Conservation (phyloP, 495 filamentous ascomycete species). For the Aspergillus egyptiacus region DNA sequence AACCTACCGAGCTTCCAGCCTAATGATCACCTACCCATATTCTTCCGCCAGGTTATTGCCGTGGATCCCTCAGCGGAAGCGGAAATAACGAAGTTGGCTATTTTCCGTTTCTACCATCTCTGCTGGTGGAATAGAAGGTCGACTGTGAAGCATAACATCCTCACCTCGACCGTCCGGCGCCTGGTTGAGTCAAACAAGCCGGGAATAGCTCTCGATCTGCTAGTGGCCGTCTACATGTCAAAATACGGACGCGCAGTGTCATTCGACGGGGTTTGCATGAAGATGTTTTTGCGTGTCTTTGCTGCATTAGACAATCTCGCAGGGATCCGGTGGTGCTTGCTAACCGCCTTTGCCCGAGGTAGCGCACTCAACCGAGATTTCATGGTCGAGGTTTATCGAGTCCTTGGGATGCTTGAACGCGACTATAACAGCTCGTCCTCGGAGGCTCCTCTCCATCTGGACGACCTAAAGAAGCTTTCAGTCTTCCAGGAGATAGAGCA, state of each 20-base stretch:
- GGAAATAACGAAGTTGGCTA: slow-evolving; percentile 30
- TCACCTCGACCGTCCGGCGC: slow-evolving; percentile 23
- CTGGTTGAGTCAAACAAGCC: slow-evolving; percentile 24
- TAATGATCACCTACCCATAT: slow-evolving; percentile 26
- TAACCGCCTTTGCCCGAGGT: slow-evolving; percentile 32
- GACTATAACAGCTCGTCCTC: neutral
- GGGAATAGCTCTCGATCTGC: slow-evolving; percentile 28
- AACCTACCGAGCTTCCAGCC: slow-evolving; percentile 24
- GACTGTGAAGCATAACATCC: slow-evolving; percentile 33
- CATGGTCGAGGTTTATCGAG: slow-evolving; percentile 29
- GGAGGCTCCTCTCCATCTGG: slow-evolving; percentile 4
- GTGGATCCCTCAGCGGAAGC: slow-evolving; percentile 17
- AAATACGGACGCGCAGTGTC: slow-evolving; percentile 26
- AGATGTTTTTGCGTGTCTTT: slow-evolving; percentile 39
- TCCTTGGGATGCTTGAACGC: slow-evolving; percentile 19
- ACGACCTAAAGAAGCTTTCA: neutral
- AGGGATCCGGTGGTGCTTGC: slow-evolving; percentile 41
- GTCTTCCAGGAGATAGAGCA: too few species aligned
- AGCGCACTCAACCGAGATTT: slow-evolving; percentile 27
- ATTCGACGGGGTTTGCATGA: slow-evolving; percentile 38
- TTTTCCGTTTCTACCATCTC: slow-evolving; percentile 38
- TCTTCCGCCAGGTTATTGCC: slow-evolving; percentile 36
- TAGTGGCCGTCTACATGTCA: slow-evolving; percentile 36
- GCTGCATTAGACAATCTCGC: slow-evolving; percentile 23
- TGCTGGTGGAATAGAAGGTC: slow-evolving; percentile 28